Conservation (phyloP, 495 filamentous ascomycete species). For the Aspergillus diversus region DNA sequence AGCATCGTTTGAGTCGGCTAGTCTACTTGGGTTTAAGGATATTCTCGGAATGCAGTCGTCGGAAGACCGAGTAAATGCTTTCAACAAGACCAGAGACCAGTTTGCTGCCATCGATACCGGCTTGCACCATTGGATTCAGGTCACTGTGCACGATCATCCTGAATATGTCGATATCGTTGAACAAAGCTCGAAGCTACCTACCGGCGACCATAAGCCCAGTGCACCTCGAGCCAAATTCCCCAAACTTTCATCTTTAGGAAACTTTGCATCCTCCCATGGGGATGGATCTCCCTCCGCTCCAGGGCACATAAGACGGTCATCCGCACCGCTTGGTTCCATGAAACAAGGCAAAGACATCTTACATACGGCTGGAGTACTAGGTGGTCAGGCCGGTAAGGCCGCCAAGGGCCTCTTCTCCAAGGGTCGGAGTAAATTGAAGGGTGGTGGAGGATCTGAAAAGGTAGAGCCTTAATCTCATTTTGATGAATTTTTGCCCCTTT, state of each 20-base stretch:
- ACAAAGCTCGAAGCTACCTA: slow-evolving; percentile 35
- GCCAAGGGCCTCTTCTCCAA: slow-evolving; percentile 88
- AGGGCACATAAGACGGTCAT: slow-evolving; percentile 41
- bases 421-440: slow-evolving; percentile 78
- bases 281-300: slow-evolving; percentile 45
- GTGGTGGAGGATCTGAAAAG: slow-evolving; percentile 67
- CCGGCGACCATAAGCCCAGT: slow-evolving; percentile 34
- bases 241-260: slow-evolving; percentile 43
- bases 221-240: slow-evolving; percentile 51
- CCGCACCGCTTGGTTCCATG: slow-evolving; percentile 42
- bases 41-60: slow-evolving; percentile 66
- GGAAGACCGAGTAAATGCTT: slow-evolving; percentile 68
- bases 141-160: slow-evolving; percentile 51
- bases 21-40: slow-evolving; percentile 65
- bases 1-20: slow-evolving; percentile 35
- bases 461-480: slow-evolving; percentile 69
- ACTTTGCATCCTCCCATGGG: slow-evolving; percentile 43
- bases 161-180: slow-evolving; percentile 53
- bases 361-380: slow-evolving; percentile 72
- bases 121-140: slow-evolving; percentile 70
- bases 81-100: slow-evolving; percentile 67
- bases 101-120: slow-evolving; percentile 75
- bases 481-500: neutral
- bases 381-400: slow-evolving; percentile 72
- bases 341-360: slow-evolving; percentile 77